These are phyloP conservation scores for Daldinia childiae DNA, from an alignment of 495 filamentous ascomycete genomes.

Conservation along the genomic window DNA sequence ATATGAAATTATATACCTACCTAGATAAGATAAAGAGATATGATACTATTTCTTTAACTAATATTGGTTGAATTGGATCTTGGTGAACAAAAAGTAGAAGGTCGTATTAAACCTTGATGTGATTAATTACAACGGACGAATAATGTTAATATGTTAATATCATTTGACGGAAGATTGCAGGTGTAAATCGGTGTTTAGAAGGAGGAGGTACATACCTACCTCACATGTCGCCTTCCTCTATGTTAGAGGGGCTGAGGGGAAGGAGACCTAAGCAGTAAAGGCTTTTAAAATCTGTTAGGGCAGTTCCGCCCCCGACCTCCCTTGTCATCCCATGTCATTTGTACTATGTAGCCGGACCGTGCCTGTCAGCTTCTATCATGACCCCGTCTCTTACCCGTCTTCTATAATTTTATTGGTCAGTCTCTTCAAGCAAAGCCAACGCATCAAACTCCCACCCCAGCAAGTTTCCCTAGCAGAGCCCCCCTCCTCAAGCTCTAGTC, in stretches of 20 bases:
- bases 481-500: constrained; percentile 40
- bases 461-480: constrained; percentile 35
- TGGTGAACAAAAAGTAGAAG: constrained; percentile 2
- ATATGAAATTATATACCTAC: neutral
- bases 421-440: constrained; percentile 45
- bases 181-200: neutral
- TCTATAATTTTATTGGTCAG: constrained; percentile 35
- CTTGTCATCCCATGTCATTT: constrained; percentile 37
- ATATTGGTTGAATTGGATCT: neutral
- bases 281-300: constrained; percentile 13
- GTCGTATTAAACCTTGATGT: neutral
- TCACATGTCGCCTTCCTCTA: too few relatives aligned
- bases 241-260: too few relatives aligned
- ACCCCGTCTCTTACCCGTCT: constrained; percentile 1
- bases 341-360: constrained; percentile 38
- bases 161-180: too few relatives aligned
- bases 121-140: neutral
- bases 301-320: constrained; percentile 29
- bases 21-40: neutral
- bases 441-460: constrained; percentile 46
- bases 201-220: neutral
- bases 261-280: neutral
- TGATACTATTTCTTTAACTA: too few relatives aligned
- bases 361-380: constrained; percentile 34
- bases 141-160: neutral